These are phyloP conservation scores for Dendrothele bispora DNA, from an alignment of 768 basidiomycete genomes.

Conservation along the genomic window DNA sequence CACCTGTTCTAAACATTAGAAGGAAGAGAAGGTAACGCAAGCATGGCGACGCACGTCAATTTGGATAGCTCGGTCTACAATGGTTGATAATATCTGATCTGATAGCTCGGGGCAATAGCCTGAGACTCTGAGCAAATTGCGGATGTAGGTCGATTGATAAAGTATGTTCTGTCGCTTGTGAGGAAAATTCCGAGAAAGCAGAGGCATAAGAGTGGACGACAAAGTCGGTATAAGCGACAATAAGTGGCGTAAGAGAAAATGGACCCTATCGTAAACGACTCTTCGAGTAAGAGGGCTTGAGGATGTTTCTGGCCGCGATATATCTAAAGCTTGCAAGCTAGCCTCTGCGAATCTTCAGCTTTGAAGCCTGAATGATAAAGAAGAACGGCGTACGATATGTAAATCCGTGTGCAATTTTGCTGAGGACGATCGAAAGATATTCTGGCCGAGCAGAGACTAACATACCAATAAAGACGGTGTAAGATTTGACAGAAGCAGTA, in stretches of 20 bases:
- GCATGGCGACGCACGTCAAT: conserved; percentile 73
- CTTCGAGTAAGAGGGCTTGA: conserved; percentile 75
- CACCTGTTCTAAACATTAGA: conserved; percentile 50
- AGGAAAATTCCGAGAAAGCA: conserved; percentile 85
- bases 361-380: conserved; percentile 8
- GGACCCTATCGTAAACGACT: conserved; percentile 82
- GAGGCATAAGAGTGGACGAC: conserved; percentile 81
- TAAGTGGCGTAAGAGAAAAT: conserved; percentile 84
- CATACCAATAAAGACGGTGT: conserved; percentile 88
- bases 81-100: conserved; percentile 80
- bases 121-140: conserved; percentile 80
- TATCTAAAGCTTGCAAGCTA: conserved; percentile 61
- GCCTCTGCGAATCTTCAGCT: conserved; percentile 52
- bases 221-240: conserved; percentile 90
- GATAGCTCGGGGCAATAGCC: conserved; percentile 87
- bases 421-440: conserved; percentile 82
- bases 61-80: conserved; percentile 92
- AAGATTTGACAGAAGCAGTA: conserved; percentile 79
- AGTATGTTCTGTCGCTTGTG: conserved; percentile 86
- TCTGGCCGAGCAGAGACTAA: conserved; percentile 90
- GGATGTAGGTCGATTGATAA: conserved; percentile 85
- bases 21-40: background rate
- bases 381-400: conserved; percentile 72
- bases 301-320: conserved; percentile 61
- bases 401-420: conserved; percentile 81